A percentile compares a stretch with the other conserved stretches of the same genome.
These are phyloP conservation scores for Spergularia azorica DNA, from an alignment of 179 eudicot genomes.

Conservation along the genomic window DNA sequence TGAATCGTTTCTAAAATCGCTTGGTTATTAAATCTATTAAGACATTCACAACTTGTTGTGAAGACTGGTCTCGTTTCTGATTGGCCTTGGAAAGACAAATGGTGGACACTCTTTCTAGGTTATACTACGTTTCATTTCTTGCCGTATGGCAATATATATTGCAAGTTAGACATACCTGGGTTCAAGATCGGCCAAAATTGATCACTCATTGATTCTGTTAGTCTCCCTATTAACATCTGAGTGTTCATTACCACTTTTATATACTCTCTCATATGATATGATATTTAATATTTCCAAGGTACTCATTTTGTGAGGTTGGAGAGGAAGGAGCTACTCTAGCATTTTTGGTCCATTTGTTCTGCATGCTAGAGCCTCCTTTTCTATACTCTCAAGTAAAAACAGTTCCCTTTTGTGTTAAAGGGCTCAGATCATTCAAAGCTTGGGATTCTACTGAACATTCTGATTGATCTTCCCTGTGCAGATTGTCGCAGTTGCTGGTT, in stretches of 20 bases:
- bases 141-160: background rate
- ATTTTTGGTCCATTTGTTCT: background rate
- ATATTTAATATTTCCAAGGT: background rate
- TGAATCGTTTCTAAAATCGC: background rate
- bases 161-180: background rate
- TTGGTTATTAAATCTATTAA: background rate
- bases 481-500: conserved; percentile 88
- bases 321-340: background rate
- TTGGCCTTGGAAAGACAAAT: background rate
- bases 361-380: conserved; percentile 1
- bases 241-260: too few species aligned
- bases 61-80: background rate
- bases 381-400: background rate
- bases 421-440: background rate
- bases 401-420: background rate
- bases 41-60: background rate
- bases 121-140: background rate
- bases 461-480: conserved; percentile 25
- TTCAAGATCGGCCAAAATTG: background rate
- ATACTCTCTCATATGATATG: background rate
- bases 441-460: background rate
- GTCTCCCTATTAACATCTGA: background rate
- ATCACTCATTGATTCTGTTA: background rate
- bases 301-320: background rate
- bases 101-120: background rate